These are phyloP conservation scores for Onygenales sp. DNA, from an alignment of 2,329 filamentous ascomycete genomes.

Conservation along the genomic window DNA sequence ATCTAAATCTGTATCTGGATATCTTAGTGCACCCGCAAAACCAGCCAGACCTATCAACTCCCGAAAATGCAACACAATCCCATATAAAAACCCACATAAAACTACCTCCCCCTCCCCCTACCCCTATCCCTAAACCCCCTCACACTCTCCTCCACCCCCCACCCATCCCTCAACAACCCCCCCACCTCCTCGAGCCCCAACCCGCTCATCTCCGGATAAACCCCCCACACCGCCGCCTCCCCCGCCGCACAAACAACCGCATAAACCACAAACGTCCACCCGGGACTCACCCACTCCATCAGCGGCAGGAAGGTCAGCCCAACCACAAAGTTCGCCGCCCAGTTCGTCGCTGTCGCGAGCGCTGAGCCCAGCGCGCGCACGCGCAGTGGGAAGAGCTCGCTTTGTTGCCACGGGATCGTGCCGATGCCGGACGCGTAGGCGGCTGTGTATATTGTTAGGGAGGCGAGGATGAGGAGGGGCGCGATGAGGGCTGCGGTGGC, in stretches of 20 bases:
- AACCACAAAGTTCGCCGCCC: conserved; percentile 77
- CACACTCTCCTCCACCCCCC: conserved; percentile 53
- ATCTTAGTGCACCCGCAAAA: no score
- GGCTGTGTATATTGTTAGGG: conserved; percentile 75
- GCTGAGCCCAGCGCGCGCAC: conserved; percentile 55
- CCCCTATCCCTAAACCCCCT: conserved; percentile 12
- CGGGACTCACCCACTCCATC: conserved; percentile 65
- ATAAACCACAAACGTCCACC: conserved; percentile 75
- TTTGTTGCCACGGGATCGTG: conserved; percentile 94
- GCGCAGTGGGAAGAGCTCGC: conserved; percentile 69
- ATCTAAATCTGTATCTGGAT: no score
- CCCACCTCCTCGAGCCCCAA: conserved; percentile 73
- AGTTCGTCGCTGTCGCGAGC: conserved; percentile 66
- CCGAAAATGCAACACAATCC: no score
- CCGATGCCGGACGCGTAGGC: conserved; percentile 80
- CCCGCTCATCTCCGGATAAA: conserved; percentile 82
- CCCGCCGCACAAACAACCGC: conserved; percentile 57
- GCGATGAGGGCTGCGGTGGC: conserved; percentile 32
- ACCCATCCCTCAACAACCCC: conserved; percentile 59
- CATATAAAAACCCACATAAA: not conserved
- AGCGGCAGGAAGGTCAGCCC: conserved; percentile 81
- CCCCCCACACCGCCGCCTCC: conserved; percentile 58
- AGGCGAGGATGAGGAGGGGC: conserved; percentile 54
- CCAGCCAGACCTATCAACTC: no score
- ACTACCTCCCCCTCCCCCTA: conserved; percentile 43